Conservation (phyloP, 139 green algal species). For the Chlorella sp. region DNA sequence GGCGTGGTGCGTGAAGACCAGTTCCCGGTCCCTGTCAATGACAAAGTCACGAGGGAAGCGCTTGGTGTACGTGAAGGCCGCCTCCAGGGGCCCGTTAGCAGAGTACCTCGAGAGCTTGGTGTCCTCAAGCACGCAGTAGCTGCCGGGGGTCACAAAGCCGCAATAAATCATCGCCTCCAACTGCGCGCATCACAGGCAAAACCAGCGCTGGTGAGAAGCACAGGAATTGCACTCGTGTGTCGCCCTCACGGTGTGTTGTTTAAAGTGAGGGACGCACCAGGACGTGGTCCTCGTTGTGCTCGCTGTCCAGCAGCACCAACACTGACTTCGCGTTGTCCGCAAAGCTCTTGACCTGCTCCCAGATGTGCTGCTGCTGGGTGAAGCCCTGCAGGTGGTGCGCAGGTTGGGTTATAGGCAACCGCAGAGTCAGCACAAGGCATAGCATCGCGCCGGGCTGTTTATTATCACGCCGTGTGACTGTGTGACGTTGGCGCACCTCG, state of each 20-base stretch:
- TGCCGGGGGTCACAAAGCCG: constrained; percentile 23
- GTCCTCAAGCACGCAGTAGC: constrained; percentile 43
- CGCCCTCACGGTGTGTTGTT: no score
- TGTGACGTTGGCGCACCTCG: no score
- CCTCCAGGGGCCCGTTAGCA: constrained; percentile 3
- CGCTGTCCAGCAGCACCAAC: constrained; percentile 38
- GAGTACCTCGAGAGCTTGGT: constrained; percentile 37
- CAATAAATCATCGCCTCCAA: constrained; percentile 28
- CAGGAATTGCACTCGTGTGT: neutral
- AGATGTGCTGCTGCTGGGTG: no score
- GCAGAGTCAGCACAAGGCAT: no score
- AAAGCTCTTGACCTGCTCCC: neutral
- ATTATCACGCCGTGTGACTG: no score
- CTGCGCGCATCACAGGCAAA: no score
- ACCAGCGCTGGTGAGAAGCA: neutral
- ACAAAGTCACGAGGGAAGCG: constrained; percentile 10
- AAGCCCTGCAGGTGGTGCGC: no score
- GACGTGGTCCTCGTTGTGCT: constrained; percentile 29
- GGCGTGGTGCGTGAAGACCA: constrained; percentile 37
- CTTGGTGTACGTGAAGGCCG: neutral
- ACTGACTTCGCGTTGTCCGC: constrained; percentile 5
- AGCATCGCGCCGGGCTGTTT: no score
- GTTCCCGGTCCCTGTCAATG: constrained; percentile 23
- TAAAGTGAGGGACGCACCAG: constrained; percentile 12
- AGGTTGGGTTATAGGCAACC: no score